phyloP scores from a whole-genome alignment of 306 rosid species.

The Castanospermum australe region DNA sequence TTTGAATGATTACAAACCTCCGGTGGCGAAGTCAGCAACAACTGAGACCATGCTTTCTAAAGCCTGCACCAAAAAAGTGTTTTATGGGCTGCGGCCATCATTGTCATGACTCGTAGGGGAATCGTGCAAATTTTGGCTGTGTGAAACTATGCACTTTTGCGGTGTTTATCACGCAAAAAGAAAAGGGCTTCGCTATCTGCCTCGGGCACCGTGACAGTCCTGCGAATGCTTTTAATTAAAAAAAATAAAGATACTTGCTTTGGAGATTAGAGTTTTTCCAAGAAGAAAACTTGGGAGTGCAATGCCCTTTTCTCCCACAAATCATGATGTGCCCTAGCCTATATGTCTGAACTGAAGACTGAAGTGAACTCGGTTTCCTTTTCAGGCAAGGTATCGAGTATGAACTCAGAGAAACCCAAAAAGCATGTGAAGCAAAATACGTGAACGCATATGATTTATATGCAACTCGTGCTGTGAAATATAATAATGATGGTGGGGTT shows the following conservation, averaged over 20 bases:
- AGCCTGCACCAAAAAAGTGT: background rate
- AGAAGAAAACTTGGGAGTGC: background rate
- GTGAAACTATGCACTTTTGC: background rate
- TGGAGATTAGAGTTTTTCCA: no score
- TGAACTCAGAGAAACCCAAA: background rate
- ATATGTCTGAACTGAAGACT: background rate
- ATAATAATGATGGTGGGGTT: no score
- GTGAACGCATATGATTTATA: background rate
- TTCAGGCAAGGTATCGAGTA: background rate
- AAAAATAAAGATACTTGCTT: no score
- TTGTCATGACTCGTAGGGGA: background rate
- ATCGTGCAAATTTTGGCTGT: background rate
- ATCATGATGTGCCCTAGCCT: background rate
- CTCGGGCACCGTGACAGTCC: no score
- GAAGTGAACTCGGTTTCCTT: background rate
- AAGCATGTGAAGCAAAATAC: background rate
- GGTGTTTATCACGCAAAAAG: background rate
- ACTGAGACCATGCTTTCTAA: background rate
- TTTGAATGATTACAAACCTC: background rate
- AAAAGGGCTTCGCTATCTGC: no score
- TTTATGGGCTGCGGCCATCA: background rate
- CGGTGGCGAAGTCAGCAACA: background rate
- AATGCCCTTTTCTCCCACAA: no score
- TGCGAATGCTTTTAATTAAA: no score
- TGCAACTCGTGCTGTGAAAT: background rate